Evolutionary conservation across 108 stramenopile species (phyloP).

Genomic region (Skeletonema marinoi): DNA sequence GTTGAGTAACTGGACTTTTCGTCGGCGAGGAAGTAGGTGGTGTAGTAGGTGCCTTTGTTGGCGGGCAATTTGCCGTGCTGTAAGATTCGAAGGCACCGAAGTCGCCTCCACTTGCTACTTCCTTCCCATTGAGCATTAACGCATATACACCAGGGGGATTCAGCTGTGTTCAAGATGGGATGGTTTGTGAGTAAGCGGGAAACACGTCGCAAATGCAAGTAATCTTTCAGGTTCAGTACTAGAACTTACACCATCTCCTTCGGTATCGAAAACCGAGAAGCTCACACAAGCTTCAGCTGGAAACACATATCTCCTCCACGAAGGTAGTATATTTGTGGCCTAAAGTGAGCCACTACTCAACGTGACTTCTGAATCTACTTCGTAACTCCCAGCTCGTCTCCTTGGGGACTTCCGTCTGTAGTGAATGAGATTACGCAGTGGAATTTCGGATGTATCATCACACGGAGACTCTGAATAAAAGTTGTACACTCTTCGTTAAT

Average conservation of each 20-base stretch:
- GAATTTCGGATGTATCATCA: neutral
- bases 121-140: constrained; percentile 9
- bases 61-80: no score
- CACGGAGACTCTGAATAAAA: constrained; percentile 1
- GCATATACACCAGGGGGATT: constrained; percentile 5
- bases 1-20: no score
- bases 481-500: constrained; percentile 13
- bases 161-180: neutral
- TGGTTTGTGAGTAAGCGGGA: no score
- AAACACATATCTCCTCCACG: constrained; percentile 14
- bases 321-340: constrained; percentile 12
- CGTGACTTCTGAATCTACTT: neutral
- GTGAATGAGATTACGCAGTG: constrained; percentile 12
- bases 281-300: neutral
- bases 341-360: neutral
- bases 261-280: constrained; percentile 1
- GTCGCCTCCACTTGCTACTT: constrained; percentile 1
- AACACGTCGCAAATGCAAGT: no score
- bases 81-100: no score
- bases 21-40: no score
- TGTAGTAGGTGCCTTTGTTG: no score
- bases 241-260: neutral
- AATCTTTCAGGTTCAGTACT: no score
- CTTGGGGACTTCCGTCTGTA: constrained; percentile 9
- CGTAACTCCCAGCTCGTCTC: constrained; percentile 10